These are phyloP conservation scores for Apostasia shenzhenica DNA, from an alignment of 106 monocot species.

Conservation along the genomic window DNA sequence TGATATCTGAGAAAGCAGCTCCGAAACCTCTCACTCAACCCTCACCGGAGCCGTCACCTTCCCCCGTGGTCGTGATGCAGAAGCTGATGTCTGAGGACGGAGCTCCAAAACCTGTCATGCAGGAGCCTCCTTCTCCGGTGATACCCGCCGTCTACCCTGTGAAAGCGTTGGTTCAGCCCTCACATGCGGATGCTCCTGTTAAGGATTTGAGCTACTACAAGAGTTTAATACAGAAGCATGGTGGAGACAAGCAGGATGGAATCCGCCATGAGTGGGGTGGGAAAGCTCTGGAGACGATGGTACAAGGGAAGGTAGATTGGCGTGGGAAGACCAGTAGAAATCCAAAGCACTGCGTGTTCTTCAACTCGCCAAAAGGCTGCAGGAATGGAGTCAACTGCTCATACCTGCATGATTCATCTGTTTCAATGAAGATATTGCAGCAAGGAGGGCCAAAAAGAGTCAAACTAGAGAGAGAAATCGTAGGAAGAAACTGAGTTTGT, in stretches of 20 bases:
- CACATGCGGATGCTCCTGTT: not conserved
- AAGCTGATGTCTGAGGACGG: slow-evolving; percentile 18
- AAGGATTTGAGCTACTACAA: slow-evolving; percentile 56
- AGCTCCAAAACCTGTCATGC: slow-evolving; percentile 7
- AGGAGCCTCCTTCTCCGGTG: not conserved
- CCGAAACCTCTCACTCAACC: slow-evolving; percentile 12
- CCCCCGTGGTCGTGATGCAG: not conserved
- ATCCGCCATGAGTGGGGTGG: slow-evolving; percentile 6
- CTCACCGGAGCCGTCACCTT: slow-evolving; percentile 2
- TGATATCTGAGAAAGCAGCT: slow-evolving; percentile 32
- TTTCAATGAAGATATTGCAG: slow-evolving; percentile 12
- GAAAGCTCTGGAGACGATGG: not conserved
- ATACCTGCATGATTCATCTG: slow-evolving; percentile 54
- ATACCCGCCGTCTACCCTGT: not conserved
- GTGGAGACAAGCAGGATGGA: slow-evolving; percentile 38
- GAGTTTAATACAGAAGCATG: slow-evolving; percentile 72
- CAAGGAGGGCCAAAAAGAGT: slow-evolving; percentile 46
- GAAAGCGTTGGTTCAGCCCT: not conserved
- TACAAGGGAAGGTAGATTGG: not conserved
- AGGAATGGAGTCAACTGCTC: slow-evolving; percentile 57
- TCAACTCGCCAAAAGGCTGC: slow-evolving; percentile 73
- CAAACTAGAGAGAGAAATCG: slow-evolving; percentile 55
- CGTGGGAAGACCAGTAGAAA: slow-evolving; percentile 17
- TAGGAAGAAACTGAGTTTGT: slow-evolving; percentile 16
- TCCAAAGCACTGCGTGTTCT: slow-evolving; percentile 57